Evolutionary conservation across 768 basidiomycete species (phyloP), one percentile per base, ranked within the genome.

Genomic region (Mycena floridula): DNA sequence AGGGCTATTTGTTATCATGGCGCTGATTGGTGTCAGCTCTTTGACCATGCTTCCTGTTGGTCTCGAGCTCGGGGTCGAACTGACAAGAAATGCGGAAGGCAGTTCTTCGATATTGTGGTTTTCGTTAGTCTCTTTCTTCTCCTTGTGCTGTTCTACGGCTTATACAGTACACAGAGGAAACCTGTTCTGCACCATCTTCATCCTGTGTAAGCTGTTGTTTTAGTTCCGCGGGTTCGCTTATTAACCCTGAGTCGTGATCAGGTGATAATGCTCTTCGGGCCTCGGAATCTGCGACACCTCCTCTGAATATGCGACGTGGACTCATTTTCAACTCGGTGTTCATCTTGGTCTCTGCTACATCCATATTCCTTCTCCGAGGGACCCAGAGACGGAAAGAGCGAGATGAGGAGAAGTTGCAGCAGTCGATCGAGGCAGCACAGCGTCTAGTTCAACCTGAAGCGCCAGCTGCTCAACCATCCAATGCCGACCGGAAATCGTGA

Each of bases 61-160:
- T 1, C 65, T 93, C 45, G 89, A 93, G 56, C 75, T 93, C 18
- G 82, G 76, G 12, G 84, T 81, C 28, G 90, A 93, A 59, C 57
- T 91, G 18, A 89, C 89, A 6, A 71, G 85, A 45, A 89, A 88
- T 54, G 76, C 88, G 1, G 85, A 89, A 45, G 80, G 76, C 1
- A 89, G 86, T 47, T 74, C 87, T 0, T 83, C 88, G 0, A 58
- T 89, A 22, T 54, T 91, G 20, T 92, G 89, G 88, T 81, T 81
- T 61, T 64, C 68, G 83, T 87, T 56, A 45, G 81, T 69, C 21
- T 37, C 44, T 16, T 23, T 25, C 16, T 42, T 27, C 12, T 12
- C 22, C 18, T 5, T n/a, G 30, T 38, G 20, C 24, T 20, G 21
- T 7, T 20, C 53, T 22, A 49, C 30, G 42, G 15, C 30, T 21